Evolutionary conservation across 352 stramenopile species (phyloP).

Genomic region (Stephanocyclus meneghinianus): DNA sequence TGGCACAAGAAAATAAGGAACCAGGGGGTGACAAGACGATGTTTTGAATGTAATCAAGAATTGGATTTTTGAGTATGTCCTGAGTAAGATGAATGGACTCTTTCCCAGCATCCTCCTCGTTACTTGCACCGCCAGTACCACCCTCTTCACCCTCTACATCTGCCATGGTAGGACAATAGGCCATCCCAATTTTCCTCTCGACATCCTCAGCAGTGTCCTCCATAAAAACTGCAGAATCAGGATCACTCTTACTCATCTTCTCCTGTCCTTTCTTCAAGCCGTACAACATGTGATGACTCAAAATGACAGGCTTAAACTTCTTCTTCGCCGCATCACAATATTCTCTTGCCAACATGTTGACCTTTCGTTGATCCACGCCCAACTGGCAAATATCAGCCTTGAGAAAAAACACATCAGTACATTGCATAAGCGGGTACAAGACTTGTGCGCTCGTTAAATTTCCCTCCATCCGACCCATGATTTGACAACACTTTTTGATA

Average conservation of each 20-base stretch:
- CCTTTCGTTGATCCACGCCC: slow-evolving; percentile 98
- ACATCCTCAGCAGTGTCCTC: slow-evolving; percentile 93
- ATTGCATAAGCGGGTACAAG: slow-evolving; percentile 98
- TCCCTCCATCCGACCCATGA: slow-evolving; percentile 95
- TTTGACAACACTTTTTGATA: slow-evolving; percentile 98
- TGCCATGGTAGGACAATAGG: slow-evolving; percentile 5
- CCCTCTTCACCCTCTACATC: slow-evolving; percentile 17
- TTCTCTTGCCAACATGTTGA: slow-evolving; percentile 96
- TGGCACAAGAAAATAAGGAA: slow-evolving; percentile 71
- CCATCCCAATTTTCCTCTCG: slow-evolving; percentile 63
- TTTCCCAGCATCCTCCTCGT: slow-evolving; percentile 66
- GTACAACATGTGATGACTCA: slow-evolving; percentile 99
- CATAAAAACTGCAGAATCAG: slow-evolving; percentile 98
- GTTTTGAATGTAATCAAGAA: slow-evolving; percentile 96
- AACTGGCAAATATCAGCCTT: slow-evolving; percentile 99
- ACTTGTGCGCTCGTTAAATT: slow-evolving; percentile 91
- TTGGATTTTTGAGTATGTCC: slow-evolving; percentile 91
- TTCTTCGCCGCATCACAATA: slow-evolving; percentile 97
- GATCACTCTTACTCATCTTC: slow-evolving; percentile 99
- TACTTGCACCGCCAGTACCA: neutral
- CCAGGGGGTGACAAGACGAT: slow-evolving; percentile 90
- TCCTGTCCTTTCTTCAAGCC: slow-evolving; percentile 97
- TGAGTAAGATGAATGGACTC: slow-evolving; percentile 79
- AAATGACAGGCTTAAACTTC: slow-evolving; percentile 94
- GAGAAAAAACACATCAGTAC: slow-evolving; percentile 98